Conservation (phyloP, 306 rosid genomes). For the Vigna trinervia region DNA sequence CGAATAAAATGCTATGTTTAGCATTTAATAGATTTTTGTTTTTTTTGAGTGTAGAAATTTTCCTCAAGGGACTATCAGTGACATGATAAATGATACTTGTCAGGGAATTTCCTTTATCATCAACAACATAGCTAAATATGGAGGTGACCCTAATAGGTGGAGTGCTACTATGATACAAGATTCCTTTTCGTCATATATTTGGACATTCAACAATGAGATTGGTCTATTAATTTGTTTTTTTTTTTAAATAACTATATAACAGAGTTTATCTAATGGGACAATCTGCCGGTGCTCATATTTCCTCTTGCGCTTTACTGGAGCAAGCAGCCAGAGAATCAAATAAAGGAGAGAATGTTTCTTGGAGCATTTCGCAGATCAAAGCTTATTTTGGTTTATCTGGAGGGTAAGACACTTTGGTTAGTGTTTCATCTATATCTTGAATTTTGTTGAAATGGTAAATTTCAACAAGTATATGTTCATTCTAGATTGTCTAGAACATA, state of each 20-base stretch:
- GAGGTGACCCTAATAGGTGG: conserved; percentile 92
- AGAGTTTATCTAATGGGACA: conserved; percentile 98
- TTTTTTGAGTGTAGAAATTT: conserved; percentile 75
- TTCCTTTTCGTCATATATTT: conserved; percentile 35
- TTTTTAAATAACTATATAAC: conserved; percentile 33
- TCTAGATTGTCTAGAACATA: conserved; percentile 17
- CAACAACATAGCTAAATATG: conserved; percentile 76
- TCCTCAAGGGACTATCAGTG: conserved; percentile 98
- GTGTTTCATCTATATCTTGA: conserved; percentile 28
- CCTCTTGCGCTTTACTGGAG: conserved; percentile 84
- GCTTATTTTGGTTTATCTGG: conserved; percentile 96
- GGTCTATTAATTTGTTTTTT: conserved; percentile 12
- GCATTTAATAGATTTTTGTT: conserved; percentile 31
- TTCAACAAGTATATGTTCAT: conserved; percentile 27
- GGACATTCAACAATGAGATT: conserved; percentile 37
- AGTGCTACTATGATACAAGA: conserved; percentile 31
- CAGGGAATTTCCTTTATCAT: conserved; percentile 77
- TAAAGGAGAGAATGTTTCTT: conserved; percentile 56
- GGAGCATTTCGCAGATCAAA: conserved; percentile 77
- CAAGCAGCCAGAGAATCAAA: conserved; percentile 71
- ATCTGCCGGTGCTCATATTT: conserved; percentile 98
- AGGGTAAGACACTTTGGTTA: conserved; percentile 64
- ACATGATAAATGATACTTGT: conserved; percentile 85
- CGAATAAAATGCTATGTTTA: conserved; percentile 18
- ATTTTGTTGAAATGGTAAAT: conserved; percentile 26